Conservation (phyloP, 2,329 filamentous ascomycete genomes). For the Chaetomiaceae sp. region DNA sequence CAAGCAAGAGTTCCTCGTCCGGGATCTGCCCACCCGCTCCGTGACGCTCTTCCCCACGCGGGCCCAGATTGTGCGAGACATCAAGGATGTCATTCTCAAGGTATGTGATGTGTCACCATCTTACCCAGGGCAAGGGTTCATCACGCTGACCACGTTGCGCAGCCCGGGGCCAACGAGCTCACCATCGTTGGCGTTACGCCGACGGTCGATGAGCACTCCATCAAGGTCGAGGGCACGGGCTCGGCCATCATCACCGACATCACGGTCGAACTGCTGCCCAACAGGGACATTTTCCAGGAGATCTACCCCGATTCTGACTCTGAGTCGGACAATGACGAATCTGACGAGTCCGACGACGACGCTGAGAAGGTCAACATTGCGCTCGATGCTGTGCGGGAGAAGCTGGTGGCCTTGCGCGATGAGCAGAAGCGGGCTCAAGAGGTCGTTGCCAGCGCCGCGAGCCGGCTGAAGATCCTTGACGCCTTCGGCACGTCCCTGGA, state of each 20-base stretch:
- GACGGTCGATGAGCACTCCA: slow-evolving; percentile 47
- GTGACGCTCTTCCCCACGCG: slow-evolving; percentile 58
- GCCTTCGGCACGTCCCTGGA: slow-evolving; percentile 34
- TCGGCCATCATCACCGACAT: slow-evolving; percentile 56
- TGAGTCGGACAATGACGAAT: slow-evolving; percentile 28
- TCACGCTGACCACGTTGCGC: neutral
- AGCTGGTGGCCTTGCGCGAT: slow-evolving; percentile 29
- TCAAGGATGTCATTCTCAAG: slow-evolving; percentile 47
- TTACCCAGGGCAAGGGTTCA: neutral
- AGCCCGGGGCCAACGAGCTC: slow-evolving; percentile 52
- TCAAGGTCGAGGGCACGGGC: slow-evolving; percentile 56
- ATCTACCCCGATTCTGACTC: slow-evolving; percentile 43
- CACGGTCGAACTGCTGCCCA: slow-evolving; percentile 51
- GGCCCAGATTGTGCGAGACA: slow-evolving; percentile 55
- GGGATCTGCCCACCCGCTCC: slow-evolving; percentile 51
- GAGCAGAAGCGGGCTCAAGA: slow-evolving; percentile 29
- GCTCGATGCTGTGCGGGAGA: slow-evolving; percentile 28
- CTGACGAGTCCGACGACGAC: slow-evolving; percentile 23
- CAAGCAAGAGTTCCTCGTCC: slow-evolving; percentile 47
- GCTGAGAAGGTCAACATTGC: slow-evolving; percentile 24
- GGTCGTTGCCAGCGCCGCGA: slow-evolving; percentile 29
- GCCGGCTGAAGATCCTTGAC: slow-evolving; percentile 38
- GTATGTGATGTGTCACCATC: slow-evolving; percentile 24
- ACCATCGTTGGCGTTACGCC: slow-evolving; percentile 49
- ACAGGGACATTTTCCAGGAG: slow-evolving; percentile 49